Evolutionary conservation across 768 basidiomycete genomes (phyloP), one percentile per base, ranked within the genome.

Genomic region (Lentinula aciculospora): DNA sequence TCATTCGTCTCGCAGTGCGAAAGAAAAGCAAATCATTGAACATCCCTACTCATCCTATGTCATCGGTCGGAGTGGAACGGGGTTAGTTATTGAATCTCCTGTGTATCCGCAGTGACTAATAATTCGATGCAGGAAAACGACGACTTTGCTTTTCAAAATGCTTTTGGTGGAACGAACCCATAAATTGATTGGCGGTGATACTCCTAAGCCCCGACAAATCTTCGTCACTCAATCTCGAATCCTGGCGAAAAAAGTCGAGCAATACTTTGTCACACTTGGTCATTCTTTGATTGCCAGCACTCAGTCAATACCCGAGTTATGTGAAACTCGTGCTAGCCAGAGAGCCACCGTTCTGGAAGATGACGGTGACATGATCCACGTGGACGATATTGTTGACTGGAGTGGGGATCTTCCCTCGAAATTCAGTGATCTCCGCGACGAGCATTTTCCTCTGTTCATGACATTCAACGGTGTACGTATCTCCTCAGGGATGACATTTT

Each of bases 61-160:
- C 29, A 66, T 87, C 8, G 86, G 88, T 0, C 74, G 88, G 25
- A 88, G 87, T 63, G 88, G 88, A 2, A 89, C 88, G 0, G 88
- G 88, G 88, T 87, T 62, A 12, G 76, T 56, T 6, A 12, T 37
- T 27, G 0, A 4, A 8, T 32, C 15, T 2, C 51, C 10, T 32
- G 13, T 7, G 10, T 21, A 19, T 19, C 15, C 13, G 13, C 7
- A 3, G 31, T 29, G 3, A 10, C 0, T 15, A n/a, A 47, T n/a
- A 9, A n/a, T 37, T 21, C n/a, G 19, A 31, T 36, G 13, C 61
- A 88, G 88, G 0, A 89, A 89, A 76, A 89, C 86, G 0, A 89
- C 88, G 0, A 85, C 86, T 0, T 88, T 90, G 78, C 71, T 90
- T 1, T 86, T 85, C 72, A 89, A 87, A 66, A 89, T 90, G 79